Percentiles rank a stretch among this genome's conserved stretches.
Conservation (phyloP, 2,329 filamentous ascomycete genomes). For the Diaporthe citri region DNA sequence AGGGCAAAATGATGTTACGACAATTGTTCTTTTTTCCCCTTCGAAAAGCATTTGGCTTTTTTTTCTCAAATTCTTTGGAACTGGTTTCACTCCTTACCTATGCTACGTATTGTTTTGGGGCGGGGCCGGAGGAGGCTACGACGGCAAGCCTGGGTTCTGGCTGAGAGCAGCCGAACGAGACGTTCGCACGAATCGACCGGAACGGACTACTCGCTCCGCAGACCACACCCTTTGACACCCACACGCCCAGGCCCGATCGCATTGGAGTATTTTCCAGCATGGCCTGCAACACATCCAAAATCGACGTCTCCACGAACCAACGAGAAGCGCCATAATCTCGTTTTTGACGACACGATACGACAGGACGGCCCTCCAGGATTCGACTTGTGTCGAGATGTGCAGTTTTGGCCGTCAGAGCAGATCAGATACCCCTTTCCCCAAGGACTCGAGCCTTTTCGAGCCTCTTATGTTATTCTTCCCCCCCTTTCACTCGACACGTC, state of each 20-base stretch:
- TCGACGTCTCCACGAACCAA: constrained; percentile 39
- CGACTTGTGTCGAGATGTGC: constrained; percentile 34
- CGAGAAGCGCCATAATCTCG: constrained; percentile 43
- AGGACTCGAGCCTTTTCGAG: constrained; percentile 35
- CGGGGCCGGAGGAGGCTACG: constrained; percentile 34
- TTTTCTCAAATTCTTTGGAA: constrained; percentile 47
- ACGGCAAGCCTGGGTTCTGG: constrained; percentile 30
- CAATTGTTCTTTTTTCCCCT: constrained; percentile 43
- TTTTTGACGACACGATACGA: constrained; percentile 41
- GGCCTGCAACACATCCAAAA: constrained; percentile 38
- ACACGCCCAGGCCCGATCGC: constrained; percentile 30
- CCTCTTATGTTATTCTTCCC: constrained; percentile 29
- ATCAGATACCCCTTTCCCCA: constrained; percentile 40
- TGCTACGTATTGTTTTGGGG: constrained; percentile 42
- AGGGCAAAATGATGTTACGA: constrained; percentile 60
- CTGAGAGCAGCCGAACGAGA: constrained; percentile 39
- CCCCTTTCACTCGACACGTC: constrained; percentile 28
- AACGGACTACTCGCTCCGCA: constrained; percentile 26
- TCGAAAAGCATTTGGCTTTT: constrained; percentile 52
- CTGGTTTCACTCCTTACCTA: constrained; percentile 53
- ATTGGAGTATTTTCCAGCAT: constrained; percentile 20
- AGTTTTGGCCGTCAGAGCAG: constrained; percentile 40
- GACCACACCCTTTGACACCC: constrained; percentile 26
- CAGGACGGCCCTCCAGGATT: constrained; percentile 34
- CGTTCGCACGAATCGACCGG: constrained; percentile 34